phyloP scores from a whole-genome alignment of 1,284 basidiomycete genomes.

The Boletus calvinii region DNA sequence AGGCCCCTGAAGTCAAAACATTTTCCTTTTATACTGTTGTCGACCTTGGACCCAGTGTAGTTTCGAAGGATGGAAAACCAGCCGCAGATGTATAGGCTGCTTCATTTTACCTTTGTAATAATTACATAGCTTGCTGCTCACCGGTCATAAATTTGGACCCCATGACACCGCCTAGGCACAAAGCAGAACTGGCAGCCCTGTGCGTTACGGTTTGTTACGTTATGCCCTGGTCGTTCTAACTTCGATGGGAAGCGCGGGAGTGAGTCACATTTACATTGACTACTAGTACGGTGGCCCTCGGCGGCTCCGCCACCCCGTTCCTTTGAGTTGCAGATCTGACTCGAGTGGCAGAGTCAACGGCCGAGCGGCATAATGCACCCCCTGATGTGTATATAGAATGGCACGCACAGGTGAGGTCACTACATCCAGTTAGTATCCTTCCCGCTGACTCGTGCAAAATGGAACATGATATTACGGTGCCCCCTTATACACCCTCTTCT shows the following conservation, averaged over 20 bases:
- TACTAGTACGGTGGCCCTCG: not conserved
- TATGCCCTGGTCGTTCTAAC: not conserved
- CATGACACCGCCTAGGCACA: not conserved
- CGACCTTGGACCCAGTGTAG: slow-evolving; percentile 69
- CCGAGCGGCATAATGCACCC: not conserved
- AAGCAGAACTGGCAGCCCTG: too few species aligned
- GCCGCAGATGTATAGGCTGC: slow-evolving; percentile 27
- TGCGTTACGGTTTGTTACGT: not conserved
- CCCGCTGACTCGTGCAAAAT: slow-evolving; percentile 8
- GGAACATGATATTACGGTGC: slow-evolving; percentile 11
- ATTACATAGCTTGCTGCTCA: too few species aligned
- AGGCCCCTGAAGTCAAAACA: slow-evolving; percentile 71
- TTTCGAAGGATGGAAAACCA: slow-evolving; percentile 53
- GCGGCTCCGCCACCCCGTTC: too few species aligned
- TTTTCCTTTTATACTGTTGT: slow-evolving; percentile 85
- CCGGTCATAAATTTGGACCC: slow-evolving; percentile 3
- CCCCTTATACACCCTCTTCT: slow-evolving; percentile 27
- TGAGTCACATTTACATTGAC: not conserved
- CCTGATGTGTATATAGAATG: slow-evolving; percentile 2
- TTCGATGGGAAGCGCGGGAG: not conserved
- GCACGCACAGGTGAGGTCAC: not conserved
- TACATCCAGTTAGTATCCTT: not conserved
- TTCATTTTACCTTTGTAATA: slow-evolving; percentile 4
- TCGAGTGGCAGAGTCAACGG: not conserved
- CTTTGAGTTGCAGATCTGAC: not conserved